These are phyloP conservation scores for Bryum argenteum DNA, from an alignment of 225 moss, liverwort and hornwort species.

Conservation along the genomic window DNA sequence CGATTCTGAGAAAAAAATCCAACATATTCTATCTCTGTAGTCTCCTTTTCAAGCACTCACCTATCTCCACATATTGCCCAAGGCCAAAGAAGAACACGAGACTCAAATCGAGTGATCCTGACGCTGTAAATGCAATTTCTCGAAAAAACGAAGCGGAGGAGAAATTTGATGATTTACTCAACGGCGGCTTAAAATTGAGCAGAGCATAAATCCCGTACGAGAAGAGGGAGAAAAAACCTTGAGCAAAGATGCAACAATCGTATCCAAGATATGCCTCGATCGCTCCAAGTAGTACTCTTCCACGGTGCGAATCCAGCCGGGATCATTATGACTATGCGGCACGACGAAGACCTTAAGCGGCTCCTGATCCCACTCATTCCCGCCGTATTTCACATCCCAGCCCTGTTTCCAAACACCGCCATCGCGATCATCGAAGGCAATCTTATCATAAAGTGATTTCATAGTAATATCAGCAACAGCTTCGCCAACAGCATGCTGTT, in stretches of 20 bases:
- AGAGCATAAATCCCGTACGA: too few relatives aligned
- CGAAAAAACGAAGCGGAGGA: too few relatives aligned
- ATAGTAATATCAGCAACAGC: conserved; percentile 76
- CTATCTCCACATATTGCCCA: too few relatives aligned
- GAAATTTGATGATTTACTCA: too few relatives aligned
- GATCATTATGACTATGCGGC: conserved; percentile 95
- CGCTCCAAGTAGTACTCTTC: conserved; percentile 94
- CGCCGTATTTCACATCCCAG: conserved; percentile 82
- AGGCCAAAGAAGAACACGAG: too few relatives aligned
- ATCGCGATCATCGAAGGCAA: conserved; percentile 80
- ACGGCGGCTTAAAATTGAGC: too few relatives aligned
- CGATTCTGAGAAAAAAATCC: too few relatives aligned
- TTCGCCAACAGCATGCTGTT: conserved; percentile 37
- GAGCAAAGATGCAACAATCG: conserved; percentile 73
- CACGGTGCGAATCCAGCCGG: conserved; percentile 96
- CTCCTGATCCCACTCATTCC: conserved; percentile 78
- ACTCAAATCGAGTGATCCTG: too few relatives aligned
- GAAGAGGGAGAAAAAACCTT: conserved; percentile 53
- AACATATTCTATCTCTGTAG: too few relatives aligned
- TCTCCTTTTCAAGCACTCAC: too few relatives aligned
- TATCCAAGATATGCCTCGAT: conserved; percentile 73
- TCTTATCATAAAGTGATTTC: conserved; percentile 78
- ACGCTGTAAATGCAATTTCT: too few relatives aligned
- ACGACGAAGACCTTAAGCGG: conserved; percentile 89
- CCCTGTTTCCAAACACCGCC: conserved; percentile 98